Conservation (phyloP, 192 early-diverging fungal species). For the Hyaloraphidium curvatum region DNA sequence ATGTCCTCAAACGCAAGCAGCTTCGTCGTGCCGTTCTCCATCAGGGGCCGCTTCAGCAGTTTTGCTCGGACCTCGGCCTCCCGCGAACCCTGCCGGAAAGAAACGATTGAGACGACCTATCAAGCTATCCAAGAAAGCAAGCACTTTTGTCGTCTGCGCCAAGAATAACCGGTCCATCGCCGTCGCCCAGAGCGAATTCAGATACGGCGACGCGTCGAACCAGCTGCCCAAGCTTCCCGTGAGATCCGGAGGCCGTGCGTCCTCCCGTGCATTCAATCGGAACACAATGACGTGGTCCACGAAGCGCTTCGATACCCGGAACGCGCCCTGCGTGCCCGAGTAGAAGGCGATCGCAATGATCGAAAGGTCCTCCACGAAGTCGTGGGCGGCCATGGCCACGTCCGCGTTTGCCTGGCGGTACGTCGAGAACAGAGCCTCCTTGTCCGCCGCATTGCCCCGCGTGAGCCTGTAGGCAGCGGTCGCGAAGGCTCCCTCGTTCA, state of each 20-base stretch:
- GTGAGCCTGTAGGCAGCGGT: neutral
- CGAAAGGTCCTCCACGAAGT: neutral
- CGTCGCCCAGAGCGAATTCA: neutral
- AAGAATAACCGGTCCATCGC: neutral
- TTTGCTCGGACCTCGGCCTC: neutral
- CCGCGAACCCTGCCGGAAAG: neutral
- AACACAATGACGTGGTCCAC: neutral
- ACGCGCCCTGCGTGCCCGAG: neutral
- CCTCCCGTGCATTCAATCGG: neutral
- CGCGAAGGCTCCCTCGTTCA: neutral
- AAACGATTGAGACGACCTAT: neutral
- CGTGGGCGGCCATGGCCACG: neutral
- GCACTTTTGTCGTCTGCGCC: neutral
- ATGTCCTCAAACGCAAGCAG: constrained; percentile 3
- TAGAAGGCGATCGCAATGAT: constrained; percentile 1
- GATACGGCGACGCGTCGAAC: neutral
- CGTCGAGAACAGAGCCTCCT: neutral
- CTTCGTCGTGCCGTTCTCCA: neutral
- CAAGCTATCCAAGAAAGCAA: neutral
- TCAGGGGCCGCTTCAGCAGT: neutral
- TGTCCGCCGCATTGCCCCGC: neutral
- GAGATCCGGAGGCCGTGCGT: neutral
- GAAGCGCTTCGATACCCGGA: neutral
- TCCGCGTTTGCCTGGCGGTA: neutral
- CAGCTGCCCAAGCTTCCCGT: neutral